Base-by-base conservation (phyloP, 73 alveolate genomes). In the Stentor roeselii region DNA sequence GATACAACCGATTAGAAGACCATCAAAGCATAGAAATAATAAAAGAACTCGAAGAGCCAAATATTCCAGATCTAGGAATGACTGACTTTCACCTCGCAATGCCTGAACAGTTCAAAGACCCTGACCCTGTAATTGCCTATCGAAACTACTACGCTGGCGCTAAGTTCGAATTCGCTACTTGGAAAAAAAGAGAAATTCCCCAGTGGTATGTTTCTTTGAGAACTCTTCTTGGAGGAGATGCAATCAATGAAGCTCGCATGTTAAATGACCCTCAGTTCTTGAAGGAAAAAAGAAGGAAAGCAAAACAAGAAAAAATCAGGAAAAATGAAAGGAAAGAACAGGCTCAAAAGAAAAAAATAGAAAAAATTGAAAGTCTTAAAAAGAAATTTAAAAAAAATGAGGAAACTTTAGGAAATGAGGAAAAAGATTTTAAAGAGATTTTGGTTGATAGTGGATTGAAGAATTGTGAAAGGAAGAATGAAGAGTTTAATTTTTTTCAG, bases 111-210 rank as follows among this genome's bases (percentile, higher is more conserved):
- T 50, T 50, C 21, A 50, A 50, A 50, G 67, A 50, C 67, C 67
- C 67, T 11, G 67, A 50, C 21, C 30, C 67, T 11, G 67, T 50
- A 11, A 21, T 50, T 50, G 67, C 67, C 21, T 50, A 50, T 50
- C 6, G 67, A 50, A 50, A 50, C 21, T 50, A 50, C 67, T 50
- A 50, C 21, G 67, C 67, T 21, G 67, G 67, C 30, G 6, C 67
- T 11, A 50, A 50, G 21, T 50, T 11, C 21, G 30, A 21, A 6
- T 50, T 50, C 21, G 67, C 67, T 50, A 50, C 67, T 50, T 50
- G 67, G 67, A 50, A 50, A 50, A 50, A 50, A 11, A 50, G 67
- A 50, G 67, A 50, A 50, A 50, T 50, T 50, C 67, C 67, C 21
- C 67, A 21, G 21, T 50, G 67, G 67, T 50, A 50, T 50, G 21